Percentiles rank a stretch among this genome's conserved stretches.
phyloP scores from a whole-genome alignment of 768 basidiomycete genomes.

The Tylopilus plumbeoviolaceoides region DNA sequence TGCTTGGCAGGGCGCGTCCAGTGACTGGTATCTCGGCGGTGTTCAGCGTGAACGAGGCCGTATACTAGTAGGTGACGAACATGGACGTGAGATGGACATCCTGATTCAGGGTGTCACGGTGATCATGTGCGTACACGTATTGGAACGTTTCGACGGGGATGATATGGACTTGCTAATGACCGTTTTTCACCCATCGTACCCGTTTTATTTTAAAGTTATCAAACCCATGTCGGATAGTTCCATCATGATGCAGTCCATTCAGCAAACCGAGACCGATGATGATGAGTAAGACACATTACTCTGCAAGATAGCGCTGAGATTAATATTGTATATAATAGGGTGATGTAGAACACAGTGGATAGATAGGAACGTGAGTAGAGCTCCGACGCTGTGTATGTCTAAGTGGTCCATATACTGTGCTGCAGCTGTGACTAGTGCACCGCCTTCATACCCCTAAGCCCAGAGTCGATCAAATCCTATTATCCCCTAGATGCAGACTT shows the following conservation, averaged over 20 bases:
- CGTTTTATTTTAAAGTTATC: too few relatives aligned
- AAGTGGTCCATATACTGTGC: too few relatives aligned
- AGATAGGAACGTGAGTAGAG: background rate
- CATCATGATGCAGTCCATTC: too few relatives aligned
- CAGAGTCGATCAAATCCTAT: background rate
- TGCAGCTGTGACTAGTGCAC: background rate
- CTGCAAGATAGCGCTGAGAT: background rate
- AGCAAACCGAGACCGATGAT: background rate
- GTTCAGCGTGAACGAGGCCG: constrained; percentile 28
- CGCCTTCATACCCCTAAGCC: background rate
- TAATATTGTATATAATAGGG: background rate
- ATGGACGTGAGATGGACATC: constrained; percentile 27
- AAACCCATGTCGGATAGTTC: too few relatives aligned
- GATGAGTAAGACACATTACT: background rate
- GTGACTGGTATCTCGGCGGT: constrained; percentile 20
- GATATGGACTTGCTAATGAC: background rate
- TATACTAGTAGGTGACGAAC: too few relatives aligned
- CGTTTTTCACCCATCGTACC: too few relatives aligned
- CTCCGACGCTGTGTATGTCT: background rate
- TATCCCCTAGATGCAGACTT: background rate
- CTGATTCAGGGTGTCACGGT: constrained; percentile 20
- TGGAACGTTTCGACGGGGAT: too few relatives aligned
- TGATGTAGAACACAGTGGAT: background rate
- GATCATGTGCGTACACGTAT: constrained; percentile 17
- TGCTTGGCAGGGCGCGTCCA: constrained; percentile 23